These are phyloP conservation scores for Olyra latifolia DNA, from an alignment of 176 grass and related monocot species.

Conservation along the genomic window DNA sequence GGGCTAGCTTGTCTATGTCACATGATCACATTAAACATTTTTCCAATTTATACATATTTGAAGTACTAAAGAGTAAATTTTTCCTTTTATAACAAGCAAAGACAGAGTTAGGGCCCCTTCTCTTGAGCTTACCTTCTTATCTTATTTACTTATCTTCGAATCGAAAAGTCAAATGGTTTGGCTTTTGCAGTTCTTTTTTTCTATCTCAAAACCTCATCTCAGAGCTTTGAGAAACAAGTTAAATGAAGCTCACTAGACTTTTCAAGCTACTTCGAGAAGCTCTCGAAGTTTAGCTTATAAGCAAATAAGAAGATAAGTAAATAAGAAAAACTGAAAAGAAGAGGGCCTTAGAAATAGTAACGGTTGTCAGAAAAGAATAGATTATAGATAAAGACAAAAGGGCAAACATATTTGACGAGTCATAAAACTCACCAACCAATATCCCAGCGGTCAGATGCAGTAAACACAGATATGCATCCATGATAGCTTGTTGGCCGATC, in stretches of 20 bases:
- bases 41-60: constrained; percentile 1
- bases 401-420: background rate
- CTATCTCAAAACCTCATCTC: too few relatives aligned
- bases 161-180: too few relatives aligned
- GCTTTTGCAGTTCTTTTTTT: too few relatives aligned
- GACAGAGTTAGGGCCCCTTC: too few relatives aligned
- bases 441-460: constrained; percentile 97
- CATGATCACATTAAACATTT: background rate
- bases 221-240: too few relatives aligned
- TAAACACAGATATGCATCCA: constrained; percentile 99
- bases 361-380: background rate
- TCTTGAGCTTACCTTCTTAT: too few relatives aligned
- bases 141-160: too few relatives aligned
- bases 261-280: too few relatives aligned
- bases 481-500: constrained; percentile 99
- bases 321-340: too few relatives aligned
- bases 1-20: background rate
- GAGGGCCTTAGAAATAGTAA: background rate
- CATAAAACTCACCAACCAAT: constrained; percentile 86
- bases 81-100: background rate
- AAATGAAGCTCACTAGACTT: too few relatives aligned
- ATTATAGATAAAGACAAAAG: background rate
- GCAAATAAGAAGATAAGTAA: too few relatives aligned
- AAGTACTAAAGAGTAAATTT: background rate
- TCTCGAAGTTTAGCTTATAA: too few relatives aligned